Base-by-base conservation (phyloP, 352 stramenopile genomes). In the Globisporangium lucens region DNA sequence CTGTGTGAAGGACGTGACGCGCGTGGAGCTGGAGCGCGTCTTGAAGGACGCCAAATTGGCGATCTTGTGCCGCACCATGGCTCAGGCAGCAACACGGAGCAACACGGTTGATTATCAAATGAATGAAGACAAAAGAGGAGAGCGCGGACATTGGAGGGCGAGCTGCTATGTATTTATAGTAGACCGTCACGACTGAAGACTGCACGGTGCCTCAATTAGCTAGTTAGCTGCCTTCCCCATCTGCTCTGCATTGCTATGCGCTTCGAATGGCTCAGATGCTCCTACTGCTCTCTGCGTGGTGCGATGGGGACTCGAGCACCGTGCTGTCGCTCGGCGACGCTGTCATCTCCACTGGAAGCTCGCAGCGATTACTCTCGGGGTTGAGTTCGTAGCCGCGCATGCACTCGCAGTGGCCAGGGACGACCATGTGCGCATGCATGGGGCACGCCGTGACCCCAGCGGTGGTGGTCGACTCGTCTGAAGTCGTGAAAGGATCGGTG, bases 331-430 rank as follows among this genome's bases (percentile, higher is more conserved):
- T 6, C 15, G 41, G 41, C 17, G 52, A 67, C 8, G 49, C 15
- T 30, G 61, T n/a, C 20, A 20, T n/a, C 36, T 52, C 51, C 47
- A 56, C 41, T 41, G 24, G 41, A 8, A 68, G 67, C 12, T 87
- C 75, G n/a, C 79, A 89, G 41, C 29, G 63, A 20, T 55, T 72
- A 4, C 63, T 75, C 27, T 62, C 22, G 27, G 55, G 35, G 35
- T 78, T 82, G 3, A 73, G 49, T 27, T 78, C 70, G 56, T 79
- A 90, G 2, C 75, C 78, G 12, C 47, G 62, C 9, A 78, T 63
- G 52, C 80, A 87, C 63, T 85, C 80, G 58, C 80, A 89, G 13
- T 78, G 60, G 1, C 77, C 79, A 4, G 80, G 52, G 15, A 33
- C 66, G 20, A 68, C 68, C 9, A 69, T 55, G 5, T 74, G 65